Evolutionary conservation across 768 basidiomycete genomes (phyloP).

Genomic region (Boletus vinaceobasis): DNA sequence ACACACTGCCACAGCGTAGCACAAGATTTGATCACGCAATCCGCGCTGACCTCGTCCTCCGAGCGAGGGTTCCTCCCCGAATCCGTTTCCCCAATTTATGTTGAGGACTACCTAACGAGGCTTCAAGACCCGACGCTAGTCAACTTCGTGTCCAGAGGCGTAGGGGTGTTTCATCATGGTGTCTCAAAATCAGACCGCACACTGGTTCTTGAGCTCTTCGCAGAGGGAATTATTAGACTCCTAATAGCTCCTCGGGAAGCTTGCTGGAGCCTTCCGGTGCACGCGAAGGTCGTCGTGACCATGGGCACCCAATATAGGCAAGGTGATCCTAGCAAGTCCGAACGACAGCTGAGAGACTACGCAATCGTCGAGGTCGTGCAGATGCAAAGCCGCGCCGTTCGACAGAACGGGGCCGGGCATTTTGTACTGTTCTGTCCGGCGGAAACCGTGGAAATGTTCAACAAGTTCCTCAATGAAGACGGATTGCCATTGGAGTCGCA

Average conservation of each 20-base stretch:
- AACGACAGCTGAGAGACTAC: constrained; percentile 79
- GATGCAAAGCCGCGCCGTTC: constrained; percentile 89
- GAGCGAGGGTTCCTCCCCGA: constrained; percentile 64
- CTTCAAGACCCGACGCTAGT: constrained; percentile 61
- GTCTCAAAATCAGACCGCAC: constrained; percentile 63
- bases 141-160: constrained; percentile 78
- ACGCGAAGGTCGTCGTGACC: constrained; percentile 76
- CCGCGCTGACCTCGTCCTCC: constrained; percentile 70
- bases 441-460: constrained; percentile 78
- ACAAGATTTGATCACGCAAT: constrained; percentile 83
- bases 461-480: constrained; percentile 73
- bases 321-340: constrained; percentile 41
- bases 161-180: constrained; percentile 83
- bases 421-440: constrained; percentile 89
- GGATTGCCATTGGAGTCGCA: constrained; percentile 89
- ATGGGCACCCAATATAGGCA: constrained; percentile 90
- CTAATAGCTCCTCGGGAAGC: constrained; percentile 79
- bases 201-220: constrained; percentile 76
- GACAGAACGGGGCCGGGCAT: constrained; percentile 53
- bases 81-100: constrained; percentile 44
- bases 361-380: constrained; percentile 73
- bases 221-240: constrained; percentile 73
- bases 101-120: constrained; percentile 57
- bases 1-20: constrained; percentile 71
- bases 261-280: constrained; percentile 87